phyloP scores from a whole-genome alignment of 192 early-diverging fungal genomes.

The Chytriomyces sp. region DNA sequence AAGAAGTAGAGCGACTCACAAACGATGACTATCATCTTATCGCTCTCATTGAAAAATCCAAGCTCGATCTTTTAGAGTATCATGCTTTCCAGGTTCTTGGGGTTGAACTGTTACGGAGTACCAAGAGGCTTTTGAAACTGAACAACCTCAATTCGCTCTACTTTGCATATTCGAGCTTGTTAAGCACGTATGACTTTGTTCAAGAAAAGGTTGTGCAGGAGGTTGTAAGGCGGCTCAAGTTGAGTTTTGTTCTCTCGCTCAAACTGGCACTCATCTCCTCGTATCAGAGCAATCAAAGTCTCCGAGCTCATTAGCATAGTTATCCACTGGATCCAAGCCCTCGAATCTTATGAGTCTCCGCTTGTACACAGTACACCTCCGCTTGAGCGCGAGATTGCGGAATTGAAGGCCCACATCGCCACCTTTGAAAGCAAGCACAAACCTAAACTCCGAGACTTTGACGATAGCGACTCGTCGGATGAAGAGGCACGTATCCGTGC shows the following conservation, averaged over 20 bases:
- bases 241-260: neutral
- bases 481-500: neutral
- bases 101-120: neutral
- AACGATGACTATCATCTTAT: neutral
- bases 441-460: neutral
- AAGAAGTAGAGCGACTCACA: neutral
- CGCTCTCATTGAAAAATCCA: neutral
- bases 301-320: neutral
- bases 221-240: constrained; percentile 21
- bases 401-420: too few relatives aligned
- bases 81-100: neutral
- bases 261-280: neutral
- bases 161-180: too few relatives aligned
- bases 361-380: too few relatives aligned
- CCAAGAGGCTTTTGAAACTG: neutral
- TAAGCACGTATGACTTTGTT: too few relatives aligned
- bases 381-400: too few relatives aligned
- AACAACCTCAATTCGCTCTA: neutral
- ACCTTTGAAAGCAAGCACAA: neutral
- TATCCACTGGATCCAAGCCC: neutral
- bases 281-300: neutral
- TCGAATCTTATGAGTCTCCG: neutral
- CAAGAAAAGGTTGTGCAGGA: constrained; percentile 4
- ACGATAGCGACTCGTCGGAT: neutral
- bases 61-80: neutral